Conservation (phyloP, 2,329 filamentous ascomycete species). For the Penicillium sp. region DNA sequence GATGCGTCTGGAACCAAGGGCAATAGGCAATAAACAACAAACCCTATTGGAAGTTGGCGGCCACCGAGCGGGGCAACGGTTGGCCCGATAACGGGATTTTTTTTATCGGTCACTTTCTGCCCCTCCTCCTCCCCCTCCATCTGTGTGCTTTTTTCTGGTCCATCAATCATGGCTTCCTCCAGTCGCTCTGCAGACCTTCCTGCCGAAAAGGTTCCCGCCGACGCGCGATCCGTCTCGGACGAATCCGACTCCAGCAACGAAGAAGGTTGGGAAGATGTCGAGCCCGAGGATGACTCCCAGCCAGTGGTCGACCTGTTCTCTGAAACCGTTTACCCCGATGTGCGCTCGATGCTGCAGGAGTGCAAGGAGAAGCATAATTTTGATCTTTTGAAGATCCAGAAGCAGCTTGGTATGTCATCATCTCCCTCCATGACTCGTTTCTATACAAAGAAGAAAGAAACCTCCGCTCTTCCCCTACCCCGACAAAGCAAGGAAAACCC, state of each 20-base stretch:
- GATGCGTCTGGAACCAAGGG: background rate
- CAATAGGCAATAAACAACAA: conserved; percentile 20
- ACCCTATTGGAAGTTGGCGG: conserved; percentile 12
- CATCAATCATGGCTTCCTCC: conserved; percentile 35
- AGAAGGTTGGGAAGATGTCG: conserved; percentile 63
- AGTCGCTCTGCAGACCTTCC: conserved; percentile 19
- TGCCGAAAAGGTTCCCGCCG: conserved; percentile 28
- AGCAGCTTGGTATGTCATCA: conserved; percentile 52
- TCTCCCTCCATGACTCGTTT: too few relatives aligned
- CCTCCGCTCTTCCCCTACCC: background rate
- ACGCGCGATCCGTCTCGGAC: conserved; percentile 38
- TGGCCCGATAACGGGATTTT: conserved; percentile 29
- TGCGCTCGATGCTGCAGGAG: conserved; percentile 68
- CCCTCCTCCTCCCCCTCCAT: conserved; percentile 19
- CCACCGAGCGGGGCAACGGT: conserved; percentile 28
- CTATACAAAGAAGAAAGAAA: too few relatives aligned
- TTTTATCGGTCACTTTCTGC: conserved; percentile 26
- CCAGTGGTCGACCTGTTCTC: conserved; percentile 71
- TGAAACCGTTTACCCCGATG: conserved; percentile 66
- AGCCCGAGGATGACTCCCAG: conserved; percentile 66
- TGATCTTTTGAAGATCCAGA: conserved; percentile 66
- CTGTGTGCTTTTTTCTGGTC: too few relatives aligned
- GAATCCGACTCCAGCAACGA: conserved; percentile 54
- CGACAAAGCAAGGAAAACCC: background rate
- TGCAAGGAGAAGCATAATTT: conserved; percentile 70